Base-by-base conservation (phyloP, 139 green algal genomes). In the Chlamydomonas sphaeroides region DNA sequence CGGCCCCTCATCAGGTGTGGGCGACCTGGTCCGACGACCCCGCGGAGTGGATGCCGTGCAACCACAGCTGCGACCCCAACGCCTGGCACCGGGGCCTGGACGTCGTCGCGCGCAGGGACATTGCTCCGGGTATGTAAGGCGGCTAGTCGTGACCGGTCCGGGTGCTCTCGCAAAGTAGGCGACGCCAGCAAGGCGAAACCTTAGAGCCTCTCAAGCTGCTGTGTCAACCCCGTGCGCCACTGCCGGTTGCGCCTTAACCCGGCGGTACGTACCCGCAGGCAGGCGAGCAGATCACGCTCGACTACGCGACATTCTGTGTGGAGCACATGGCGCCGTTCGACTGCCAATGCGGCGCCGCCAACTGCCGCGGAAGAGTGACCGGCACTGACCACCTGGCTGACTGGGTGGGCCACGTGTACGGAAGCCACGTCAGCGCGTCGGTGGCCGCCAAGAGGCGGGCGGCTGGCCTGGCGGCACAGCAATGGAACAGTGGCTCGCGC, bases 1-100 rank as follows among this genome's bases (percentile, higher is more conserved):
- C n/a, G n/a, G n/a, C n/a, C n/a, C n/a, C n/a, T n/a, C n/a, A n/a
- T n/a, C 72, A 84, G 75, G 59, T 80, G 25, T 73, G 62, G 56
- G 75, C 84, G 35, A 88, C 70, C 3, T 79, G 75, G 75, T 67
- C 56, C 25, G 57, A 79, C 11, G 76, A 88, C 65, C 83, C 78
- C 36, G 63, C 81, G 17, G 15, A 49, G 21, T 88, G 75, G 75
- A 36, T 77, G n/a, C 83, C 83, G 14, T 48, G 84, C 32, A 88
- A 79, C 51, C 83, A 88, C 75, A 69, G 35, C 25, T 88, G 83
- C 38, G 83, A 88, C 68, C 83, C 83, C 42, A 88, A 84, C 68
- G 49, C 57, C 21, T 84, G 78, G 68, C 57, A 80, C 38, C 25
- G 45, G 5, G 83, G 83, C 5, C 76, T 88, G 25, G 38, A 88